Evolutionary conservation across 2,329 filamentous ascomycete species (phyloP).

Genomic region (Calonectria fujianensis): DNA sequence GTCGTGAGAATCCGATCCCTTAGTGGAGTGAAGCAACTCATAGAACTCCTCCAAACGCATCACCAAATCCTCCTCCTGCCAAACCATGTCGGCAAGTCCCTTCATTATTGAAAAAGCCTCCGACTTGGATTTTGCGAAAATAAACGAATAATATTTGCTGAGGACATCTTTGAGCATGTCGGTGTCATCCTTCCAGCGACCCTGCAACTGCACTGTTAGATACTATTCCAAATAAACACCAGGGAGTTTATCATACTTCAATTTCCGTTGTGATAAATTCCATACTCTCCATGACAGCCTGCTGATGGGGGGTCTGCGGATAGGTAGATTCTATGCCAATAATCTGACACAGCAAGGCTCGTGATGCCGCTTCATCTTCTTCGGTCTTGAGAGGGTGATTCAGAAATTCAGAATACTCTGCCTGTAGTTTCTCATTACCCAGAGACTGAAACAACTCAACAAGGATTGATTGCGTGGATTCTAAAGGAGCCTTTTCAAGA

Average conservation of each 20-base stretch:
- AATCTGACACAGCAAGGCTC: not conserved
- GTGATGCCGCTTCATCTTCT: not conserved
- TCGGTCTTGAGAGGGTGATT: not conserved
- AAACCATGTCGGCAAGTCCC: not conserved
- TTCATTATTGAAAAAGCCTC: not conserved
- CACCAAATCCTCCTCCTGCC: constrained; percentile 8
- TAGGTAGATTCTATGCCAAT: not conserved
- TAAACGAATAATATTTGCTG: not conserved
- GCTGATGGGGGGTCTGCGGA: not conserved
- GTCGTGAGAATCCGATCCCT: not conserved
- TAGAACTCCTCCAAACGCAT: not conserved
- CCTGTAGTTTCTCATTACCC: not conserved
- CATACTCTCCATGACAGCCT: not conserved
- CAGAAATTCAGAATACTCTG: not conserved
- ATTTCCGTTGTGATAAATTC: not conserved
- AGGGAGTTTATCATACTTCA: not conserved
- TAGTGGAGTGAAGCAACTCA: not conserved
- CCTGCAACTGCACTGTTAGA: not conserved
- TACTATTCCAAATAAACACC: not conserved
- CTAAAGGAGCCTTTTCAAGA: not conserved
- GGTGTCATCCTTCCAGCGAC: not conserved
- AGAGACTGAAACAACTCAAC: not conserved
- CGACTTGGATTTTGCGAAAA: not conserved
- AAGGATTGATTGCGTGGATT: not conserved
- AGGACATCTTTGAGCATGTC: not conserved